Evolutionary conservation across 257 asterid species (phyloP).

Genomic region (Solanum microdontum): DNA sequence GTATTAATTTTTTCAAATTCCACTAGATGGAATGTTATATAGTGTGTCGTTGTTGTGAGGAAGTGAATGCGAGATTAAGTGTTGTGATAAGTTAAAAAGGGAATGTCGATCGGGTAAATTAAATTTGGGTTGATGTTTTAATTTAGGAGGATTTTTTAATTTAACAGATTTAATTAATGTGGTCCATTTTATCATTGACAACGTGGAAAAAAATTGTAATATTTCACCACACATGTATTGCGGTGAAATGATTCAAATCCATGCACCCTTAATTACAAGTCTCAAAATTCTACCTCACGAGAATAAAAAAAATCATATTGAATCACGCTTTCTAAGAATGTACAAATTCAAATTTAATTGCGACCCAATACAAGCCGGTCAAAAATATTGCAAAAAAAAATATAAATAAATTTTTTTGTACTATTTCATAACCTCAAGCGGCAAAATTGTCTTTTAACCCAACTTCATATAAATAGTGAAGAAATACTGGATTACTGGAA

Average conservation of each 20-base stretch:
- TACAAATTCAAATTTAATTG: background rate
- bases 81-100: background rate
- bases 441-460: background rate
- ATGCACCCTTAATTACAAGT: background rate
- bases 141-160: background rate
- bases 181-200: background rate
- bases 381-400: too few species aligned
- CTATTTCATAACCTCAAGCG: background rate
- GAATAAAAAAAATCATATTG: too few species aligned
- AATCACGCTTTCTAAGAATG: background rate
- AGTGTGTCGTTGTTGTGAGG: background rate
- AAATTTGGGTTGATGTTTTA: background rate
- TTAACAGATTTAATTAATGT: background rate
- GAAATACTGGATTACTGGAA: background rate
- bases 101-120: background rate
- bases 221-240: too few species aligned
- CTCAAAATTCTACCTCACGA: too few species aligned
- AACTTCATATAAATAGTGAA: background rate
- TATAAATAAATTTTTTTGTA: background rate
- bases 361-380: rapidly evolving
- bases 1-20: too few species aligned
- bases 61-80: background rate
- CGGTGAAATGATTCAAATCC: background rate
- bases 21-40: background rate
- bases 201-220: too few species aligned